phyloP scores from a whole-genome alignment of 805 yeast species.

The Priceomyces melissophilus region DNA sequence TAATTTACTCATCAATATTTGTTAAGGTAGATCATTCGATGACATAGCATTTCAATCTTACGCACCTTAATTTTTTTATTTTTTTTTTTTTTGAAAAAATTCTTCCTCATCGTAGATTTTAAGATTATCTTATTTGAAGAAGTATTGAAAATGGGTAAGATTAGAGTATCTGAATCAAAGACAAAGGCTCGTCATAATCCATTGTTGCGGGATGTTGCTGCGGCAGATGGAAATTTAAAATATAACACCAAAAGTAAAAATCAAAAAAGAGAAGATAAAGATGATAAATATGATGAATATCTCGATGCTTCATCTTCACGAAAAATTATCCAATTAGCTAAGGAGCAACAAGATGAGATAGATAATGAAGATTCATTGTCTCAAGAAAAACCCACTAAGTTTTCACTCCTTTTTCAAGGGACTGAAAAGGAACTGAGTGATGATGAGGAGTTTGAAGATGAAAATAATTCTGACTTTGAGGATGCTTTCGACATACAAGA shows the following conservation, averaged over 20 bases:
- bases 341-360: conserved; percentile 88
- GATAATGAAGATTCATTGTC: conserved; percentile 48
- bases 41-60: neutral
- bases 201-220: conserved; percentile 70
- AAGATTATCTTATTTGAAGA: neutral
- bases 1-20: conserved; percentile 49
- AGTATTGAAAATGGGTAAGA: conserved; percentile 58
- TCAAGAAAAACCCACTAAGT: conserved; percentile 12
- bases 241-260: conserved; percentile 25
- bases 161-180: conserved; percentile 46
- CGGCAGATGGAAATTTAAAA: conserved; percentile 69
- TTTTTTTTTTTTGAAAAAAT: conserved; percentile 2
- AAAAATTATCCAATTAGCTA: conserved; percentile 84
- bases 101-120: conserved; percentile 6
- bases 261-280: conserved; percentile 31
- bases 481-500: conserved; percentile 48
- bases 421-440: conserved; percentile 14
- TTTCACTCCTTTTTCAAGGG: conserved; percentile 13
- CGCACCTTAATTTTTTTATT: neutral
- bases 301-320: conserved; percentile 82
- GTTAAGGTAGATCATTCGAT: conserved; percentile 29
- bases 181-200: conserved; percentile 77
- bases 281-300: conserved; percentile 55
- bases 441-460: conserved; percentile 32
- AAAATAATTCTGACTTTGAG: conserved; percentile 52